Percentiles rank a stretch among this genome's conserved stretches.
Evolutionary conservation across 2,329 filamentous ascomycete species (phyloP).

Genomic region (Xylariaceae sp.): DNA sequence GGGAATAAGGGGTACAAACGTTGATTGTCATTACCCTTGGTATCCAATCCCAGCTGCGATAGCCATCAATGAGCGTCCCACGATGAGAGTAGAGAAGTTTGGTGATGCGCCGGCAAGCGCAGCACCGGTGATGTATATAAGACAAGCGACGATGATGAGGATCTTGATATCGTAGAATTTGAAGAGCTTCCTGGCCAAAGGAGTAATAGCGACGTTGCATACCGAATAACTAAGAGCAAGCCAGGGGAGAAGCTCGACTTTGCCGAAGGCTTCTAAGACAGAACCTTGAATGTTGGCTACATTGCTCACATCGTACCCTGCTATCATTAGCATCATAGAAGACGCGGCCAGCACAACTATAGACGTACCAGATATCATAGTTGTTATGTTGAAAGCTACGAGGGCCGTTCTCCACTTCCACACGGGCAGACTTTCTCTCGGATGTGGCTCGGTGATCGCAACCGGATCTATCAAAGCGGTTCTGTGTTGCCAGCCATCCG

Average conservation of each 20-base stretch:
- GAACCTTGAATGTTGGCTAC: constrained; percentile 54
- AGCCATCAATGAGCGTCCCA: constrained; percentile 33
- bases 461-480: constrained; percentile 9
- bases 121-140: constrained; percentile 23
- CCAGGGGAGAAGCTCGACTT: constrained; percentile 38
- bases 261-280: constrained; percentile 49
- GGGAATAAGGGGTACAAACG: not conserved
- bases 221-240: constrained; percentile 35
- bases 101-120: constrained; percentile 28
- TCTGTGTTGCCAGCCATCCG: constrained; percentile 12
- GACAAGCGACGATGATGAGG: constrained; percentile 23
- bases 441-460: constrained; percentile 7
- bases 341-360: not conserved
- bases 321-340: constrained; percentile 1
- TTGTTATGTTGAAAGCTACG: constrained; percentile 19
- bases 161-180: constrained; percentile 32
- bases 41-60: constrained; percentile 32
- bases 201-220: constrained; percentile 32
- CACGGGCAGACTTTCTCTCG: constrained; percentile 13
- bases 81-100: constrained; percentile 29
- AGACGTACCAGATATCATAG: constrained; percentile 23
- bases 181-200: constrained; percentile 33
- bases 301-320: constrained; percentile 42
- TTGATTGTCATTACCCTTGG: constrained; percentile 25
- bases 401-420: constrained; percentile 23